These are phyloP conservation scores for Hypoxylon rickii DNA, from an alignment of 495 filamentous ascomycete genomes.

Conservation along the genomic window DNA sequence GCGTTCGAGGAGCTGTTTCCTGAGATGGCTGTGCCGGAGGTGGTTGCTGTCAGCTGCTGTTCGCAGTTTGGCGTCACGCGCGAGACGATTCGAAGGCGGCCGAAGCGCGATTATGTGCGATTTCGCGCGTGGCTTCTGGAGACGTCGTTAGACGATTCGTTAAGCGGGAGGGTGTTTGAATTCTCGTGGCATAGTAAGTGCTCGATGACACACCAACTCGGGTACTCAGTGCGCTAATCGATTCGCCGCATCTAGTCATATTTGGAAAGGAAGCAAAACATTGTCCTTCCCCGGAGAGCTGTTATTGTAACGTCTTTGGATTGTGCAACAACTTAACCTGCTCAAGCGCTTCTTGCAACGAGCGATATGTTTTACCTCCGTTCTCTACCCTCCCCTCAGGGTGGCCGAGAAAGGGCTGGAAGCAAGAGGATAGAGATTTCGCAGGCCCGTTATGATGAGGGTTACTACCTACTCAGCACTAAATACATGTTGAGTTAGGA, in stretches of 20 bases:
- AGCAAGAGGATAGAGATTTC: constrained; percentile 25
- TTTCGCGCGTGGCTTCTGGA: constrained; percentile 65
- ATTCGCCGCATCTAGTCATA: constrained; percentile 32
- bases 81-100: constrained; percentile 53
- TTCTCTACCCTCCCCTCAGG: constrained; percentile 36
- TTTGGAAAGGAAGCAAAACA: constrained; percentile 52
- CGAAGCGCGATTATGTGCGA: constrained; percentile 57
- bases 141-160: constrained; percentile 59
- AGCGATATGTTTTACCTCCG: constrained; percentile 25
- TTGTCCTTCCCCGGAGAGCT: constrained; percentile 61
- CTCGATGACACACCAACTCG: not conserved
- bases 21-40: constrained; percentile 40
- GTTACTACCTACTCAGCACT: not conserved
- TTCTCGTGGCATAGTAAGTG: constrained; percentile 74
- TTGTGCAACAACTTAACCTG: constrained; percentile 57
- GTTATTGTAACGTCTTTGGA: constrained; percentile 69
- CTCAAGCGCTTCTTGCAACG: constrained; percentile 32
- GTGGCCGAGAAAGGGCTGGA: constrained; percentile 45
- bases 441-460: not conserved
- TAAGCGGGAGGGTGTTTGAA: constrained; percentile 69
- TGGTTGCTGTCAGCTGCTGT: constrained; percentile 66
- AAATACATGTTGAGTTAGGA: no score
- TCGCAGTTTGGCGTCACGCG: constrained; percentile 70
- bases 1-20: constrained; percentile 64
- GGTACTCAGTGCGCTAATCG: not conserved